A percentile compares a stretch with the other conserved stretches of the same genome.
Conservation (phyloP, 805 yeast genomes). For the Starmerella riodocensis region DNA sequence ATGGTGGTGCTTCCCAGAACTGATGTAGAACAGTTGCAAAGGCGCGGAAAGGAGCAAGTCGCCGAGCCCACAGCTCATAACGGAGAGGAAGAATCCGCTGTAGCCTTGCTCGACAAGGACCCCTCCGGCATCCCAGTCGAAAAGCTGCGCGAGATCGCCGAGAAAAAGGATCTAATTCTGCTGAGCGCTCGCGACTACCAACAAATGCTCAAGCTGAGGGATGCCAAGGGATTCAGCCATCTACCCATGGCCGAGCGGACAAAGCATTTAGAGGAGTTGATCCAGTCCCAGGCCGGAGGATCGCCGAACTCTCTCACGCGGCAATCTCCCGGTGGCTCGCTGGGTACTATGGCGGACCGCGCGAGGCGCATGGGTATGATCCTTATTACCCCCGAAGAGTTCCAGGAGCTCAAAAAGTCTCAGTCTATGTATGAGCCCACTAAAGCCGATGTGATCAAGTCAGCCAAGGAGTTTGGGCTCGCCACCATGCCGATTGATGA, state of each 20-base stretch:
- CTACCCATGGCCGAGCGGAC: slow-evolving; percentile 14
- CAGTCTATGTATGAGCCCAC: slow-evolving; percentile 27
- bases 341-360: slow-evolving; percentile 24
- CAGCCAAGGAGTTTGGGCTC: slow-evolving; percentile 34
- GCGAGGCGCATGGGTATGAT: slow-evolving; percentile 26
- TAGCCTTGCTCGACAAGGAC: background rate
- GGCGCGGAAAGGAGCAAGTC: slow-evolving; percentile 21
- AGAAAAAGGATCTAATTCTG: slow-evolving; percentile 4
- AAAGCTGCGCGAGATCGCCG: slow-evolving; percentile 6
- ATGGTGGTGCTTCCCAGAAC: slow-evolving; percentile 18
- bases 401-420: slow-evolving; percentile 24
- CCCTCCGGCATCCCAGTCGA: background rate
- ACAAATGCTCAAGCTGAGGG: slow-evolving; percentile 3
- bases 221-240: slow-evolving; percentile 5
- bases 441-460: slow-evolving; percentile 25
- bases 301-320: slow-evolving; percentile 3
- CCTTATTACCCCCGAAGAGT: slow-evolving; percentile 28
- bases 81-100: background rate
- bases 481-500: slow-evolving; percentile 36
- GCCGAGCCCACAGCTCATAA: slow-evolving; percentile 2
- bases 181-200: slow-evolving; percentile 11
- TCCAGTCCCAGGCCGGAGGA: slow-evolving; percentile 1
- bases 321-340: slow-evolving; percentile 11
- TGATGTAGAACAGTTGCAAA: slow-evolving; percentile 12
- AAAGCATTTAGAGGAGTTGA: slow-evolving; percentile 8